Base-by-base conservation (phyloP, 1,284 basidiomycete genomes). In the Coriolopsis trogii region DNA sequence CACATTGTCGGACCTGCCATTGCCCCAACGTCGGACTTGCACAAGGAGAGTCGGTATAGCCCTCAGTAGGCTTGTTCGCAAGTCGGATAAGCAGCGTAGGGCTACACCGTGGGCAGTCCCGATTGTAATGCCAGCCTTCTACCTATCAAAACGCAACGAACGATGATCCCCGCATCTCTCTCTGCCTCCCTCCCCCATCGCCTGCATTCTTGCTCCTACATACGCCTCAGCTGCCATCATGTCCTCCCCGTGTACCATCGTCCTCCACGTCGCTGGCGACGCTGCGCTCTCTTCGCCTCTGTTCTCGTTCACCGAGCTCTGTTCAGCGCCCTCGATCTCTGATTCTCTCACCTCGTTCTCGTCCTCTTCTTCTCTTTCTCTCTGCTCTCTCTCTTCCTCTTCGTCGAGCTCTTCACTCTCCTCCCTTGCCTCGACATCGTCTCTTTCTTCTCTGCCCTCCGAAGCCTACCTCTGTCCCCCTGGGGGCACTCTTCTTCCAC, bases 231-330 rank as follows among this genome's bases (percentile, higher is more conserved):
- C 23, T n/a, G 25, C 20, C 16, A 21, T 43, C 41, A 3, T 6
- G 29, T 23, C 8, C 41, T 23, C 6, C 20, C n/a, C n/a, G n/a
- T 43, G 41, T 30, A 43, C 18, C 6, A 43, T 43, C 30, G 29
- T 43, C 6, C 18, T 43, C 8, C 41, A 43, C 29, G 29, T 43
- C 41, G 41, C 41, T 33, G 41, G 41, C 41, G 41, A 43, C 20
- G 20, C 24, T 12, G 10, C 20, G 13, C n/a, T 6, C 18, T 43
- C 41, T 33, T n/a, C n/a, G n/a, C n/a, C n/a, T n/a, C n/a, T n/a
- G n/a, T n/a, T n/a, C n/a, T n/a, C n/a, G n/a, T n/a, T n/a, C n/a
- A n/a, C n/a, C n/a, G n/a, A n/a, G n/a, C n/a, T 30, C 41, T 4
- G 29, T 10, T 7, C 20, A 31, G 20, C 7, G 33, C 33, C 16